Conservation (phyloP, 805 yeast genomes). For the Crinitomyces ghanaensis region DNA sequence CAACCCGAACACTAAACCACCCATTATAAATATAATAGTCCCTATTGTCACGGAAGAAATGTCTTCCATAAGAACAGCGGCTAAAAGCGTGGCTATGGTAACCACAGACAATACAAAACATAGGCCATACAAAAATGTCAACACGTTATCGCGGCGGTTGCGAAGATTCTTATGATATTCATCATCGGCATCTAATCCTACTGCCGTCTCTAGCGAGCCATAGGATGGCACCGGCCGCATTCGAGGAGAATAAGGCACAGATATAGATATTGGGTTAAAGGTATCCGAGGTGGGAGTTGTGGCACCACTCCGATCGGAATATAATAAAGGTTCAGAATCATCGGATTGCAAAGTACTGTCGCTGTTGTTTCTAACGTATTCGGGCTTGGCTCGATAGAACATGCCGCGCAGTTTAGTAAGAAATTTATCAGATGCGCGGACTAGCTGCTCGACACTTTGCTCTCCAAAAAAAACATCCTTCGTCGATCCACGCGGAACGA, state of each 20-base stretch:
- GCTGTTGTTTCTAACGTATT: background rate
- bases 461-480: conserved; percentile 17
- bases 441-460: conserved; percentile 24
- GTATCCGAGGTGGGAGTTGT: too few species aligned
- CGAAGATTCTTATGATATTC: conserved; percentile 5
- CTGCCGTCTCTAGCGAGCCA: background rate
- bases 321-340: conserved; percentile 6
- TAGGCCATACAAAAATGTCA: conserved; percentile 34
- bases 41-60: conserved; percentile 18
- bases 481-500: too few species aligned
- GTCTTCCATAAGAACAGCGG: conserved; percentile 30
- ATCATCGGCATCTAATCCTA: conserved; percentile 12
- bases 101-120: conserved; percentile 31
- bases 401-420: conserved; percentile 15
- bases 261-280: too few species aligned
- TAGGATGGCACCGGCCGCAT: too few species aligned
- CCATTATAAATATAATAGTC: conserved; percentile 25
- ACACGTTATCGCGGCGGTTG: conserved; percentile 31
- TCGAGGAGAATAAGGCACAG: conserved; percentile 7
- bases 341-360: conserved; percentile 13
- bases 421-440: conserved; percentile 20
- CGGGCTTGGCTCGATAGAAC: conserved; percentile 6
- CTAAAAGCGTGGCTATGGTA: conserved; percentile 34
- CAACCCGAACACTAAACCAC: conserved; percentile 34
- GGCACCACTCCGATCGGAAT: background rate